Base-by-base conservation (phyloP, 345 rosid genomes). In the Euphorbia pulcherrima region DNA sequence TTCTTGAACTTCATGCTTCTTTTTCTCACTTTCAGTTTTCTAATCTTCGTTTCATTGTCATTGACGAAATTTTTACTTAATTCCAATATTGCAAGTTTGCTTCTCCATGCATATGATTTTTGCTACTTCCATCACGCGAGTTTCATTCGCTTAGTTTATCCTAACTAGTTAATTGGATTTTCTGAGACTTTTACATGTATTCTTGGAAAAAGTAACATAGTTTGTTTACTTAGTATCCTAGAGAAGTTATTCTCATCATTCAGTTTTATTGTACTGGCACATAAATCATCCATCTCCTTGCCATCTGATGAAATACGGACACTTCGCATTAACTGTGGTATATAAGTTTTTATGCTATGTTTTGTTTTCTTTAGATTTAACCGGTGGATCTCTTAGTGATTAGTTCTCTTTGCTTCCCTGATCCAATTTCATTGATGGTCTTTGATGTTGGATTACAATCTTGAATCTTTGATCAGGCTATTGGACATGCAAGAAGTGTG, bases 401-500 rank as follows among this genome's bases (percentile, higher is more conserved):
- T 17, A 39, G 18, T 8, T 27, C 16, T 24, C 63, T 56, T 44
- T 41, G n/a, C 14, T 35, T 56, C 37, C 21, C 26, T 26, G 2
- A 10, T 12, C 60, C 29, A 47, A 69, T 53, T 8, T 11, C 60
- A 23, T 55, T 67, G 9, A 46, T 61, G 24, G 13, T 64, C 53
- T 68, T 59, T 51, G 62, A 69, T 71, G 16, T 33, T 47, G 70
- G 60, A 12, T 55, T 51, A 39, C 46, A 35, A 46, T 23, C 40
- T 75, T 72, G 66, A 54, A 67, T 79, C 46, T 80, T 77, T 61
- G 37, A 60, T 72, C 56, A 77, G 64, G 60, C 57, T 0, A 21
- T 56, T 56, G 70, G 64, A 3, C 60, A 66, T 40, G 47, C 66
- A 47, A 75, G 74, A 64, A 75, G 46, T 20, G 4, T 61, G 40